These are phyloP conservation scores for Mycena venus DNA, from an alignment of 768 basidiomycete genomes.

Conservation along the genomic window DNA sequence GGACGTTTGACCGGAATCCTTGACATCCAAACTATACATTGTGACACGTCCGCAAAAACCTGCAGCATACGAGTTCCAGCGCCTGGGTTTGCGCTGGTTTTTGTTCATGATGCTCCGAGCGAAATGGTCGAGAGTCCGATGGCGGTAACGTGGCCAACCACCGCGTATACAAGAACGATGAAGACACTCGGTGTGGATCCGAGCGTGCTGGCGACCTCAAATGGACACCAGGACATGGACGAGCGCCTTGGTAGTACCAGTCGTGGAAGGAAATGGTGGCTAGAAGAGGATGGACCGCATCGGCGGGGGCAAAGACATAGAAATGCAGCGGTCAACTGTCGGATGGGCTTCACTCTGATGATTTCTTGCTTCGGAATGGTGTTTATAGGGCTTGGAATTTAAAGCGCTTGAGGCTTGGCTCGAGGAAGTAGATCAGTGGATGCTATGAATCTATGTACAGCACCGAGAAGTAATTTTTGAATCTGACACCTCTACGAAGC, in stretches of 20 bases:
- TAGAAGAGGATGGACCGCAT: background rate
- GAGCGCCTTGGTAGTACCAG: slow-evolving; percentile 42
- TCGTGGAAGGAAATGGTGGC: slow-evolving; percentile 19
- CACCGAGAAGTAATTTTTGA: no score
- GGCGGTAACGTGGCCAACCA: slow-evolving; percentile 45
- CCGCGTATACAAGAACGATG: slow-evolving; percentile 43
- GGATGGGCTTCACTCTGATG: background rate
- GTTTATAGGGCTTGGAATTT: background rate
- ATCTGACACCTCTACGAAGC: no score
- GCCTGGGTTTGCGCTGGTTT: slow-evolving; percentile 44
- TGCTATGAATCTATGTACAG: background rate
- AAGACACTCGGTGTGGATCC: slow-evolving; percentile 51
- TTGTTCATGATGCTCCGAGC: slow-evolving; percentile 28
- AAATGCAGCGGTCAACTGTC: background rate
- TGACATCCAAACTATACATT: slow-evolving; percentile 34
- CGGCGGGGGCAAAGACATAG: background rate
- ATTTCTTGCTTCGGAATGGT: background rate
- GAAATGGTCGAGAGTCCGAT: slow-evolving; percentile 22
- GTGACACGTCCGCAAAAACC: slow-evolving; percentile 31
- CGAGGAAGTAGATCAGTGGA: no score
- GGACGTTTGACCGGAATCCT: slow-evolving; percentile 38
- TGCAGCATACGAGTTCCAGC: slow-evolving; percentile 44
- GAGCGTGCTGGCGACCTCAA: slow-evolving; percentile 52
- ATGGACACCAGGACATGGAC: slow-evolving; percentile 49
- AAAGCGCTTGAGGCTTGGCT: background rate